Conservation (phyloP, 1,139 yeast species). For the Pichia sp. region DNA sequence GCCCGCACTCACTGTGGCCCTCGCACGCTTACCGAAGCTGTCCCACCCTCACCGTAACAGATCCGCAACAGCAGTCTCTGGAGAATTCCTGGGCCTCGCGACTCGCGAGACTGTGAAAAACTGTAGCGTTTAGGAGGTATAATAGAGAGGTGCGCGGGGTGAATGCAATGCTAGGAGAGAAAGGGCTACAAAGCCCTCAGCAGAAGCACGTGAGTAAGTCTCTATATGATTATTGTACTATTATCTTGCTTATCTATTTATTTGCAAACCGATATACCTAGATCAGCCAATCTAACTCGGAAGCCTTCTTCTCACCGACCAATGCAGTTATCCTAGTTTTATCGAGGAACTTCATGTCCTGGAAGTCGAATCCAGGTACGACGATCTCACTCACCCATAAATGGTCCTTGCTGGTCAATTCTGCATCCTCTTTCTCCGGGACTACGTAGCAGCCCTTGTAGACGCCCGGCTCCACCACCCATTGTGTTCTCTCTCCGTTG, state of each 20-base stretch:
- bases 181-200: too few species aligned
- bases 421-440: slow-evolving; percentile 27
- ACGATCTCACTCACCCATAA: slow-evolving; percentile 49
- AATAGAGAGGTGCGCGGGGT: neutral
- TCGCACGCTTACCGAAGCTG: neutral
- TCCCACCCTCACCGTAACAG: neutral
- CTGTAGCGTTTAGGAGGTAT: neutral
- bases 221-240: too few species aligned
- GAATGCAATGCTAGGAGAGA: too few species aligned
- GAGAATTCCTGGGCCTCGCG: neutral
- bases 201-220: too few species aligned
- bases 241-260: too few species aligned
- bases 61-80: neutral
- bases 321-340: slow-evolving; percentile 31
- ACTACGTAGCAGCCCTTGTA: slow-evolving; percentile 46
- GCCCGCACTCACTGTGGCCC: neutral
- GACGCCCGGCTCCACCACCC: slow-evolving; percentile 54
- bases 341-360: slow-evolving; percentile 43
- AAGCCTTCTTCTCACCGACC: slow-evolving; percentile 36
- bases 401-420: slow-evolving; percentile 33
- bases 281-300: slow-evolving; percentile 32
- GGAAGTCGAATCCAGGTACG: slow-evolving; percentile 50
- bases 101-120: neutral
- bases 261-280: too few species aligned
- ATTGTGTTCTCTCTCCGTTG: slow-evolving; percentile 44